These are phyloP conservation scores for Ogataea ramenticola DNA, from an alignment of 805 yeast genomes.

Conservation along the genomic window DNA sequence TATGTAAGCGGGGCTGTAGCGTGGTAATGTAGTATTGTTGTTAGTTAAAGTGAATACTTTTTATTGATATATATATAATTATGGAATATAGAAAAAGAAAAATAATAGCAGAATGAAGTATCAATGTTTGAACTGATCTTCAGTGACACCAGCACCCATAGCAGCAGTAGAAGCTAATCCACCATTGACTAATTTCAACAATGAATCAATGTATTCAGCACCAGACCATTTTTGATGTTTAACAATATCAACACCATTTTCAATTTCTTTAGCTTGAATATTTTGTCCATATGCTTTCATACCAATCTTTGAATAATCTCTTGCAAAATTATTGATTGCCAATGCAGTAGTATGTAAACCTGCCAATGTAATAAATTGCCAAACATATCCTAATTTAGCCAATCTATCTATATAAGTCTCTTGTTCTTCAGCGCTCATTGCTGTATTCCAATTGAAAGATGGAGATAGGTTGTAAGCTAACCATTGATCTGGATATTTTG, in stretches of 20 bases:
- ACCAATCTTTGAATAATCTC: slow-evolving; percentile 71
- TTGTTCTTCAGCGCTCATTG: slow-evolving; percentile 83
- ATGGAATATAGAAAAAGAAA: too few relatives aligned
- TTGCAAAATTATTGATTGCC: slow-evolving; percentile 79
- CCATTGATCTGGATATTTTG: slow-evolving; percentile 84
- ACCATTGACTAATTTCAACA: slow-evolving; percentile 85
- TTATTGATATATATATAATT: too few relatives aligned
- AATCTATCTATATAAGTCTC: slow-evolving; percentile 83
- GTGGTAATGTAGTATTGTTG: too few relatives aligned
- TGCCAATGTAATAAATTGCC: slow-evolving; percentile 97
- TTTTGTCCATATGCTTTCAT: slow-evolving; percentile 93
- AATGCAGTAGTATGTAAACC: slow-evolving; percentile 95
- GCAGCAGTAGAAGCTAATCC: slow-evolving; percentile 96
- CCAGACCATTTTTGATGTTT: slow-evolving; percentile 99
- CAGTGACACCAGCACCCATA: slow-evolving; percentile 98
- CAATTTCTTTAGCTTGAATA: slow-evolving; percentile 84
- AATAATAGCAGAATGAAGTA: too few relatives aligned
- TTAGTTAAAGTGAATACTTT: too few relatives aligned
- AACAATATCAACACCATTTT: slow-evolving; percentile 85
- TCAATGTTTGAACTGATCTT: slow-evolving; percentile 72
- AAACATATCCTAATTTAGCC: slow-evolving; percentile 83
- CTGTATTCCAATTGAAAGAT: slow-evolving; percentile 95
- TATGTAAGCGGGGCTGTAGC: too few relatives aligned
- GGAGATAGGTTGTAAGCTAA: slow-evolving; percentile 95
- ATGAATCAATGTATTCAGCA: slow-evolving; percentile 90